Conservation (phyloP, 2,329 filamentous ascomycete species). For the Pezicula radicicola region DNA sequence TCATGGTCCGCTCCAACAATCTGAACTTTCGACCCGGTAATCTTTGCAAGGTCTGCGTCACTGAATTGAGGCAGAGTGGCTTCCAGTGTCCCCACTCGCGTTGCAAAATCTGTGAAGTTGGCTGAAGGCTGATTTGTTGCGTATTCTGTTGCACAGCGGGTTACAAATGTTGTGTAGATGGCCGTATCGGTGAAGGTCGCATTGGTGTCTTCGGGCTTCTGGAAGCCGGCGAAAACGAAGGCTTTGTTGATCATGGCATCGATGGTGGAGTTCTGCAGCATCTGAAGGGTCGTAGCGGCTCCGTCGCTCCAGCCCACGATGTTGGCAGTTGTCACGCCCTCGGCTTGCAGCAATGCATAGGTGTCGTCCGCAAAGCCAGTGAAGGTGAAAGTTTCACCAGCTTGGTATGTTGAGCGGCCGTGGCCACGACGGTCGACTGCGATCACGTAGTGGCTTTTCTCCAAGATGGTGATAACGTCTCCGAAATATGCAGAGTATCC, state of each 20-base stretch:
- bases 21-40: slow-evolving; percentile 25
- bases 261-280: slow-evolving; percentile 30
- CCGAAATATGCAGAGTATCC: slow-evolving; percentile 40
- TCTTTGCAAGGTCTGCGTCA: slow-evolving; percentile 13
- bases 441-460: slow-evolving; percentile 34
- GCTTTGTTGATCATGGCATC: slow-evolving; percentile 33
- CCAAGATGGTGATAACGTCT: slow-evolving; percentile 32
- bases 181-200: slow-evolving; percentile 29
- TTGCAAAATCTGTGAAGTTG: slow-evolving; percentile 34
- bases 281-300: slow-evolving; percentile 34
- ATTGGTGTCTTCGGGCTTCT: slow-evolving; percentile 32
- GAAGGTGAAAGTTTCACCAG: slow-evolving; percentile 35
- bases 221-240: slow-evolving; percentile 35
- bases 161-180: slow-evolving; percentile 32
- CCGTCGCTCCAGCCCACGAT: slow-evolving; percentile 41
- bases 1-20: slow-evolving; percentile 28
- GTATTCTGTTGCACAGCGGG: slow-evolving; percentile 34
- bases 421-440: slow-evolving; percentile 39
- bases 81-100: slow-evolving; percentile 35
- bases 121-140: slow-evolving; percentile 31
- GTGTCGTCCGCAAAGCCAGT: slow-evolving; percentile 35
- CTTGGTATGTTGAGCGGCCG: slow-evolving; percentile 35
- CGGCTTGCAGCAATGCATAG: slow-evolving; percentile 26
- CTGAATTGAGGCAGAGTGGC: slow-evolving; percentile 30
- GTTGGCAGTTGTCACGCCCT: slow-evolving; percentile 28